Percentiles rank a stretch among this genome's conserved stretches.
Evolutionary conservation across 257 asterid genomes (phyloP).

Genomic region (Galeopsis tetrahit): DNA sequence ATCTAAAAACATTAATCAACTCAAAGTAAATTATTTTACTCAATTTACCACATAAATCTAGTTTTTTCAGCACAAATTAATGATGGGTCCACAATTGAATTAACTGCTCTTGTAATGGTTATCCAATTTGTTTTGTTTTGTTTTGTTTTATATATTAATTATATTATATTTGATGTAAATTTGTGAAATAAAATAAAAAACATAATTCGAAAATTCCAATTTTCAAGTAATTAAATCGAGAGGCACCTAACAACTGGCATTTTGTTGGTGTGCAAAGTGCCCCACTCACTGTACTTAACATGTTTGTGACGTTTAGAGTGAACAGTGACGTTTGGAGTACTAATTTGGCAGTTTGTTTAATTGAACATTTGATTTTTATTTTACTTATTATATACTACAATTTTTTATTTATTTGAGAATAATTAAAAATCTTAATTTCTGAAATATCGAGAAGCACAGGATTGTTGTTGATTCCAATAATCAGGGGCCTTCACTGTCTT

Average conservation of each 20-base stretch:
- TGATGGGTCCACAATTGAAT: background rate
- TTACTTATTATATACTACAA: background rate
- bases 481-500: conserved; percentile 31
- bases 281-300: conserved; percentile 33
- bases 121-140: background rate
- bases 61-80: background rate
- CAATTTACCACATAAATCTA: background rate
- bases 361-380: conserved; percentile 8
- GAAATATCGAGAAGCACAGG: conserved; percentile 4
- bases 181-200: too few relatives aligned
- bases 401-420: background rate
- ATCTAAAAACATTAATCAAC: background rate
- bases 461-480: conserved; percentile 15
- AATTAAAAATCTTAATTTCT: background rate
- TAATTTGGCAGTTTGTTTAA: conserved; percentile 30
- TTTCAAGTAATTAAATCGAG: background rate
- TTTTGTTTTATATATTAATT: too few relatives aligned
- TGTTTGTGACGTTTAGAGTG: conserved; percentile 24
- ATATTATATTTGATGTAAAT: background rate
- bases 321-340: conserved; percentile 36
- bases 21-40: background rate
- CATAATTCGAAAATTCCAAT: background rate
- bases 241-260: background rate
- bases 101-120: background rate
- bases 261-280: background rate